Conservation (phyloP, 495 filamentous ascomycete genomes). For the Parathielavia appendiculata region DNA sequence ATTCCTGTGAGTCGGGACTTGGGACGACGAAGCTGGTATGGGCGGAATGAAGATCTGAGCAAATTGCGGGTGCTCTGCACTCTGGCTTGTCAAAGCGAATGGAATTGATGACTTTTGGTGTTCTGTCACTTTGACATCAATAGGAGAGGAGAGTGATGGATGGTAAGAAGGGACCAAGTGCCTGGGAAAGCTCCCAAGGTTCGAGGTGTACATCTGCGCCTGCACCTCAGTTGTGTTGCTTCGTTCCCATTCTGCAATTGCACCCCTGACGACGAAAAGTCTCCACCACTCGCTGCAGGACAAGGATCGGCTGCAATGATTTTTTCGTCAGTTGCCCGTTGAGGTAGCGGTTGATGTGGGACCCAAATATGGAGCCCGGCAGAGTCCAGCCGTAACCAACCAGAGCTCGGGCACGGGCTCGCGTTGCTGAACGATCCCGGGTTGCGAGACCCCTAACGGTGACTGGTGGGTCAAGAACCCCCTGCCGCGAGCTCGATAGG, state of each 20-base stretch:
- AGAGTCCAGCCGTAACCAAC: conserved; percentile 21
- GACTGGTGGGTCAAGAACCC: background rate
- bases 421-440: conserved; percentile 14
- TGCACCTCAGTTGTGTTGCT: background rate
- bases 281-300: conserved; percentile 3
- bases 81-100: background rate
- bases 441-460: background rate
- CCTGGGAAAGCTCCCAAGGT: background rate
- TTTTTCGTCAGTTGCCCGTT: conserved; percentile 29
- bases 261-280: background rate
- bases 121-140: background rate
- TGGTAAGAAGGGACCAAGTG: background rate
- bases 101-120: background rate
- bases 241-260: too few relatives aligned
- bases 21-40: background rate
- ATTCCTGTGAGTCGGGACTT: background rate
- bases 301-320: conserved; percentile 24
- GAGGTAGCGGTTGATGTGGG: conserved; percentile 17
- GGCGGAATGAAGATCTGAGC: background rate
- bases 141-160: background rate
- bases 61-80: conserved; percentile 5
- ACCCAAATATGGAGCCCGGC: conserved; percentile 16
- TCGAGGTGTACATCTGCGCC: background rate
- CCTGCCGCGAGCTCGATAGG: background rate
- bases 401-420: conserved; percentile 8